Base-by-base conservation (phyloP, 768 basidiomycete genomes). In the Pleurotus salmoneostramineus region DNA sequence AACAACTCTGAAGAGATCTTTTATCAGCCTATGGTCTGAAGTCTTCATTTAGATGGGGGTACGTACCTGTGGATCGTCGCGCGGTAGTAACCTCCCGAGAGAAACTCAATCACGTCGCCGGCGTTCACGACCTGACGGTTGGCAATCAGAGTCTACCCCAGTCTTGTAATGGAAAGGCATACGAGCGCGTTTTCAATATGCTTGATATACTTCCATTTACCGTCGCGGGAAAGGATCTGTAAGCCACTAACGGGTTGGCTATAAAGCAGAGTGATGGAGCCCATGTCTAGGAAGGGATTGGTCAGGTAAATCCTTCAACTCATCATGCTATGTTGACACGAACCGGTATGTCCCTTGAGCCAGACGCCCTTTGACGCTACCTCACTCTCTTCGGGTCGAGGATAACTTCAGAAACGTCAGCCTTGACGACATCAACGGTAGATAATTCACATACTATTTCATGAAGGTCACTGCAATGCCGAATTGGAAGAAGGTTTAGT, bases 361-460 rank as follows among this genome's bases (percentile, higher is more conserved):
- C 81, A 85, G 14, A 85, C 80, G 47, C 81, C 78, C 40, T 80
- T 78, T 0, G 80, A 77, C 61, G 77, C 76, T 8, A 48, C 56
- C 57, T 83, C 83, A 6, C 84, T 83, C 15, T 80, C 80, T 37
- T 71, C 64, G 1, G 74, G 69, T 27, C 80, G 75, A 3, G 81
- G 82, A 60, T 81, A 80, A 64, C 83, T 84, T n/a, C n/a, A n/a
- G n/a, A n/a, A n/a, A 33, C 8, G 21, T 48, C 42, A 21, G 11
- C 3, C 7, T 34, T 14, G 15, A 47, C 10, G 55, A 31, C n/a
- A 43, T 55, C 5, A 50, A 6, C 17, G 6, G 15, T 12, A 42
- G 14, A n/a, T n/a, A n/a, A n/a, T n/a, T n/a, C 40, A 61, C 81
- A 8, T 33, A 83, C 83, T 87, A 87, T 71, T 87, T 85, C 83